Evolutionary conservation across 2,329 filamentous ascomycete species (phyloP).

Genomic region (Epichloe sp.): DNA sequence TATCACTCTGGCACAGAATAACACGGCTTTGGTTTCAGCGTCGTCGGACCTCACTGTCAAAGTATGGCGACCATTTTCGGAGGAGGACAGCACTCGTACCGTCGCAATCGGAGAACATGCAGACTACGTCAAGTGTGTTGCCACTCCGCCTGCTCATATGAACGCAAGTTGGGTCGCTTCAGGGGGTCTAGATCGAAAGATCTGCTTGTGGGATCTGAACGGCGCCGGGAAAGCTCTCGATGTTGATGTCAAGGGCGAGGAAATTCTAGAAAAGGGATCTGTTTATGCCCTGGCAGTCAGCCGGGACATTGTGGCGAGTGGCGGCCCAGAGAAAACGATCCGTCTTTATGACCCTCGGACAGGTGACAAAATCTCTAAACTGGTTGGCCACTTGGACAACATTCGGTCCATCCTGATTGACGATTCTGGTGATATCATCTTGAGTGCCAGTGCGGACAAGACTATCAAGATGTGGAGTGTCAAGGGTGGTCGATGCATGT

Average conservation of each 20-base stretch:
- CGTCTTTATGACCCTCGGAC: slow-evolving; percentile 83
- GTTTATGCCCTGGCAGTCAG: slow-evolving; percentile 81
- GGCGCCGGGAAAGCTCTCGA: slow-evolving; percentile 76
- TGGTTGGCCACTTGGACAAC: slow-evolving; percentile 92
- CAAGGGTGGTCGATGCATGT: slow-evolving; percentile 88
- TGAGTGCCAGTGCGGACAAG: slow-evolving; percentile 91
- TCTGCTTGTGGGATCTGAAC: slow-evolving; percentile 86
- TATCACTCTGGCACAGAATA: slow-evolving; percentile 66
- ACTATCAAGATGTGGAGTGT: slow-evolving; percentile 98
- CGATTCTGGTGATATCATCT: slow-evolving; percentile 74
- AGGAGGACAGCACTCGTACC: slow-evolving; percentile 35
- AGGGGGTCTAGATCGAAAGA: slow-evolving; percentile 87
- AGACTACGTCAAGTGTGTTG: slow-evolving; percentile 93
- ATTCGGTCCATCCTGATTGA: slow-evolving; percentile 85
- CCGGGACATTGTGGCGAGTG: slow-evolving; percentile 72
- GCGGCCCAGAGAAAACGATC: slow-evolving; percentile 86
- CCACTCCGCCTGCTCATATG: slow-evolving; percentile 50
- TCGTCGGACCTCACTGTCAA: slow-evolving; percentile 93
- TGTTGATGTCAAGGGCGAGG: slow-evolving; percentile 74
- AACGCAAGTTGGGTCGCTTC: slow-evolving; percentile 80
- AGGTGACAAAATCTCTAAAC: slow-evolving; percentile 85
- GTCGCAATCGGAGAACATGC: slow-evolving; percentile 81
- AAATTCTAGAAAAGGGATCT: slow-evolving; percentile 79
- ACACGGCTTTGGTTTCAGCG: slow-evolving; percentile 70
- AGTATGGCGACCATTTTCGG: slow-evolving; percentile 67